phyloP scores from a whole-genome alignment of 805 yeast genomes.

The Candida tallmaniae region DNA sequence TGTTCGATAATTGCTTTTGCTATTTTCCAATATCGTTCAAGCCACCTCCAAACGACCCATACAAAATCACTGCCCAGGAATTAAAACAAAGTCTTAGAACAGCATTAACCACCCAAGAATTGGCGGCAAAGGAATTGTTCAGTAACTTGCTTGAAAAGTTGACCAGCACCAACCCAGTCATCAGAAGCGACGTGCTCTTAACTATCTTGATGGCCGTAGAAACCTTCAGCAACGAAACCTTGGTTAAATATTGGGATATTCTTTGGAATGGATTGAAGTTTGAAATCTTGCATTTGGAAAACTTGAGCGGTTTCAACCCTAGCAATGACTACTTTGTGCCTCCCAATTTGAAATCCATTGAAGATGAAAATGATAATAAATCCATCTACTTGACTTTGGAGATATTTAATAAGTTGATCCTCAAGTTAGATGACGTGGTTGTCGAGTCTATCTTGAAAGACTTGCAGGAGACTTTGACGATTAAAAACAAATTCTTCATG shows the following conservation, averaged over 20 bases:
- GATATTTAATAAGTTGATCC: constrained; percentile 29
- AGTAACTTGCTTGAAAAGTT: constrained; percentile 77
- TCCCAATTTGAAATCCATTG: constrained; percentile 15
- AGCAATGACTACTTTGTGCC: constrained; percentile 21
- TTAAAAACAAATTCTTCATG: constrained; percentile 50
- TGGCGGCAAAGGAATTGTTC: constrained; percentile 68
- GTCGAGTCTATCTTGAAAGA: constrained; percentile 33
- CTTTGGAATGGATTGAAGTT: constrained; percentile 87
- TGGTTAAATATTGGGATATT: constrained; percentile 61
- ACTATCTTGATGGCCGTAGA: constrained; percentile 57
- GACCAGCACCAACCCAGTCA: constrained; percentile 67
- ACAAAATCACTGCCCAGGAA: constrained; percentile 71
- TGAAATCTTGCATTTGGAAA: constrained; percentile 78
- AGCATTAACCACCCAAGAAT: constrained; percentile 57
- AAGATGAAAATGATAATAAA: constrained; percentile 34
- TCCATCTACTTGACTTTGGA: constrained; percentile 32
- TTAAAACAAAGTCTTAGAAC: constrained; percentile 58
- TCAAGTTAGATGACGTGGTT: constrained; percentile 5
- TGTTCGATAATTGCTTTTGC: constrained; percentile 88
- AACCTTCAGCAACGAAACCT: constrained; percentile 44
- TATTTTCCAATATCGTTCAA: constrained; percentile 95
- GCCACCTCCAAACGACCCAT: constrained; percentile 88
- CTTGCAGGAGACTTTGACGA: constrained; percentile 47
- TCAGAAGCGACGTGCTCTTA: constrained; percentile 67
- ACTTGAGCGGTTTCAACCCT: constrained; percentile 19